Percentiles rank a stretch among this genome's conserved stretches.
These are phyloP conservation scores for Coleophoma cylindrospora DNA, from an alignment of 2,329 filamentous ascomycete species.

Conservation along the genomic window DNA sequence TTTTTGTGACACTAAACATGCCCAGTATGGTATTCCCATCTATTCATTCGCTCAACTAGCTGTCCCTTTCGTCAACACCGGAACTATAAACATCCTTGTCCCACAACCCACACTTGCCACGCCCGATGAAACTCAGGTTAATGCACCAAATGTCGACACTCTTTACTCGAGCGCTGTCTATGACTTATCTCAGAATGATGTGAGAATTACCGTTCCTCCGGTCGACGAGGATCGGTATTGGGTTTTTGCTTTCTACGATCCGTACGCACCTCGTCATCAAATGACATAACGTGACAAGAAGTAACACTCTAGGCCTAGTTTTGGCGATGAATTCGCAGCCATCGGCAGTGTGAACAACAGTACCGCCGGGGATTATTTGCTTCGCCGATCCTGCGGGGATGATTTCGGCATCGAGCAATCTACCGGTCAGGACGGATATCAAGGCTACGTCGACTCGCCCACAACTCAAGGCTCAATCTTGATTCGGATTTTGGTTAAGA, in stretches of 20 bases:
- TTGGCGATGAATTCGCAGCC: slow-evolving; percentile 2
- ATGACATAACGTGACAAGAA: not conserved
- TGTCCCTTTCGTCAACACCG: not conserved
- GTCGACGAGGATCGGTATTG: slow-evolving; percentile 5
- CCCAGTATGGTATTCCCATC: slow-evolving; percentile 5
- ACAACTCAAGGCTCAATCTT: slow-evolving; percentile 3
- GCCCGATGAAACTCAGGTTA: not conserved
- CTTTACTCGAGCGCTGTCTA: slow-evolving; percentile 5
- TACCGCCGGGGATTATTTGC: slow-evolving; percentile 1
- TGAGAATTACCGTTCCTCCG: slow-evolving; percentile 3
- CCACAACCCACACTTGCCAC: not conserved
- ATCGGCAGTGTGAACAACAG: not conserved
- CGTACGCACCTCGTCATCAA: not conserved
- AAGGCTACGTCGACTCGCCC: slow-evolving; percentile 5
- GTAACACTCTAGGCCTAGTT: not conserved
- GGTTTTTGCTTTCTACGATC: slow-evolving; percentile 6
- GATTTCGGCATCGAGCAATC: not conserved
- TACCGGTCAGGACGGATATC: not conserved
- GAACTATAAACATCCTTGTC: not conserved
- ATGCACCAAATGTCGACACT: slow-evolving; percentile 7
- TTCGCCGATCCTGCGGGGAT: not conserved
- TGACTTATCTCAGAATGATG: slow-evolving; percentile 5
- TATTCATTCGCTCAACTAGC: slow-evolving; percentile 1
- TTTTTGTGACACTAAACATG: too few relatives aligned
- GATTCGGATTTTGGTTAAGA: slow-evolving; percentile 1